Conservation (phyloP, 805 yeast genomes). For the Teunomyces kruisii region DNA sequence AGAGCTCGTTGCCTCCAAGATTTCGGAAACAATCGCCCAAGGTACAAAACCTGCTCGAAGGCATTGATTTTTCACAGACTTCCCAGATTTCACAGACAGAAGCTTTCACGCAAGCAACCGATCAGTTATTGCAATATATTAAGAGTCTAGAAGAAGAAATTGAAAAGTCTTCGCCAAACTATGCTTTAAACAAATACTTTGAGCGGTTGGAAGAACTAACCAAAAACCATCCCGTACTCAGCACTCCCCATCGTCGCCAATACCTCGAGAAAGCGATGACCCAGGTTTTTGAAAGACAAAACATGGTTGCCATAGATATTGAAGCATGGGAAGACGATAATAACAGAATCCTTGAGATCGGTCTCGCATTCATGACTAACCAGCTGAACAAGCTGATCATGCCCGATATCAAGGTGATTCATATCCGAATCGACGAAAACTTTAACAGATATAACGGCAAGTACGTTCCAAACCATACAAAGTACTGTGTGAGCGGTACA, state of each 20-base stretch:
- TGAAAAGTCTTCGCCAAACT: background rate
- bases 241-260: background rate
- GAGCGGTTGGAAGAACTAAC: background rate
- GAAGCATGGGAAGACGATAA: constrained; percentile 55
- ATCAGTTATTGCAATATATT: background rate
- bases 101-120: background rate
- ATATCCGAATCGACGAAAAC: constrained; percentile 47
- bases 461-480: constrained; percentile 55
- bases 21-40: background rate
- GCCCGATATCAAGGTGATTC: constrained; percentile 42
- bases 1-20: background rate
- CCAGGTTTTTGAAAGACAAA: constrained; percentile 11
- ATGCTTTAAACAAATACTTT: background rate
- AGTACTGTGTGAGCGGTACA: constrained; percentile 50
- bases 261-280: background rate
- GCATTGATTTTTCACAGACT: background rate
- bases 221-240: background rate
- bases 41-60: background rate
- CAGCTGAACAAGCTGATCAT: constrained; percentile 7
- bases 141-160: background rate
- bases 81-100: background rate
- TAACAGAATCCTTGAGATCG: constrained; percentile 52
- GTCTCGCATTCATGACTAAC: constrained; percentile 42
- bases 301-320: constrained; percentile 51
- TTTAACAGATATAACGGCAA: constrained; percentile 45